These are phyloP conservation scores for Ricinus communis DNA, from an alignment of 345 rosid species.

Conservation along the genomic window DNA sequence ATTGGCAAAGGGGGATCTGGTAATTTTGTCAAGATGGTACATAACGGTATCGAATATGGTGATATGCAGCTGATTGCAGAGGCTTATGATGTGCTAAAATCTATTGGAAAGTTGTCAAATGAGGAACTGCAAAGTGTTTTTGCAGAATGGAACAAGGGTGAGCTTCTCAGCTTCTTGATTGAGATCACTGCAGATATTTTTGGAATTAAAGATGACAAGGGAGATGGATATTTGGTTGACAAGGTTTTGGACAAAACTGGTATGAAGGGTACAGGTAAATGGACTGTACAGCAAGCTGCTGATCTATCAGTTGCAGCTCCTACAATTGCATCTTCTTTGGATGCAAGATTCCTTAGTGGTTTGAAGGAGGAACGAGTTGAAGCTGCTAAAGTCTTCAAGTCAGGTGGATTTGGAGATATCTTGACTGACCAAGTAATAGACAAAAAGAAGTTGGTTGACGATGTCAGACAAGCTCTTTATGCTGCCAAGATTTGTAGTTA, in stretches of 20 bases:
- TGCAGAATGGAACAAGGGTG: slow-evolving; percentile 91
- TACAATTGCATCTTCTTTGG: slow-evolving; percentile 85
- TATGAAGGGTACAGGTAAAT: slow-evolving; percentile 97
- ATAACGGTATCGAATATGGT: slow-evolving; percentile 94
- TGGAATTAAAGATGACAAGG: slow-evolving; percentile 78
- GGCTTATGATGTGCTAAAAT: slow-evolving; percentile 86
- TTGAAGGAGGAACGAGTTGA: slow-evolving; percentile 85
- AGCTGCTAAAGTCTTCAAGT: slow-evolving; percentile 81
- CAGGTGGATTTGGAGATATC: slow-evolving; percentile 71
- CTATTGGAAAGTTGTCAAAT: slow-evolving; percentile 84
- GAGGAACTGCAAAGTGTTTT: slow-evolving; percentile 70
- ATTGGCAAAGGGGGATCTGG: slow-evolving; percentile 92
- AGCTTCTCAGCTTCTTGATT: slow-evolving; percentile 88
- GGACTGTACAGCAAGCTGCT: slow-evolving; percentile 99
- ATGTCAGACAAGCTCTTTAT: slow-evolving; percentile 88
- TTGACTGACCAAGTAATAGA: slow-evolving; percentile 61
- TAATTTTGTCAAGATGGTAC: slow-evolving; percentile 95
- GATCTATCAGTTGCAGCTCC: slow-evolving; percentile 94
- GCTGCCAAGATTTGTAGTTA: slow-evolving; percentile 95
- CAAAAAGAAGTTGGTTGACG: slow-evolving; percentile 75
- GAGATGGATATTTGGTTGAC: slow-evolving; percentile 84
- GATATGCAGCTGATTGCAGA: slow-evolving; percentile 96
- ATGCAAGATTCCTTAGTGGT: slow-evolving; percentile 88
- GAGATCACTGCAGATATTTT: slow-evolving; percentile 95
- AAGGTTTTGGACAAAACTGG: slow-evolving; percentile 96